Evolutionary conservation across 2,329 filamentous ascomycete species (phyloP).

Genomic region (Colletotrichum tanaceti): DNA sequence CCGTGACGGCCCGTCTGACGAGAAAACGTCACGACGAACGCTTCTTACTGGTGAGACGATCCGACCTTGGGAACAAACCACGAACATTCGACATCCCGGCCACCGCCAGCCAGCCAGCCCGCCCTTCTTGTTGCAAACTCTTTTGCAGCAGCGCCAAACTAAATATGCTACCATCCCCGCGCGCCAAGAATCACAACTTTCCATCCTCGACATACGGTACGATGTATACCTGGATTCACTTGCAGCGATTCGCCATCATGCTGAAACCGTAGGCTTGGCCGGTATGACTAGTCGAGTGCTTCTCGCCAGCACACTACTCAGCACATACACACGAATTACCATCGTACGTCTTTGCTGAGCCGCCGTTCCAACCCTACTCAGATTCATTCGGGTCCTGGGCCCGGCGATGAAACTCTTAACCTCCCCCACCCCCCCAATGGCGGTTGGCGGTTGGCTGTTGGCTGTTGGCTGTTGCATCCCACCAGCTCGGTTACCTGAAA

Average conservation of each 20-base stretch:
- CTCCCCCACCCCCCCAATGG: neutral
- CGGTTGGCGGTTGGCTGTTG: neutral
- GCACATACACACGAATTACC: too few relatives aligned
- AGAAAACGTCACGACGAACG: neutral
- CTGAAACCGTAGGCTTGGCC: too few relatives aligned
- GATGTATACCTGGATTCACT: too few relatives aligned
- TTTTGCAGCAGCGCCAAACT: constrained; percentile 6
- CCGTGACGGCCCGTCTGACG: too few relatives aligned
- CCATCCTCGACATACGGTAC: neutral
- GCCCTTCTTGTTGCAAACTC: constrained; percentile 7
- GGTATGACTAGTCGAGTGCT: neutral
- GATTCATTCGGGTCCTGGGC: neutral
- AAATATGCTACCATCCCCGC: constrained; percentile 27
- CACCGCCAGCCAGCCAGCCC: constrained; percentile 17
- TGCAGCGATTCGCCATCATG: too few relatives aligned
- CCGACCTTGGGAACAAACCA: neutral
- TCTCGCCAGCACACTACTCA: neutral
- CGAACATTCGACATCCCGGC: neutral
- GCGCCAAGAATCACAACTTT: constrained; percentile 24
- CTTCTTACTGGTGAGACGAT: neutral
- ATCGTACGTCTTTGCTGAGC: constrained; percentile 9
- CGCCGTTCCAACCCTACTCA: constrained; percentile 14
- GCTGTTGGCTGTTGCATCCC: too few relatives aligned
- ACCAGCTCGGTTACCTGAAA: constrained; percentile 9
- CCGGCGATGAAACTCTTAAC: neutral